A percentile compares a stretch with the other conserved stretches of the same genome.
These are phyloP conservation scores for Blepharisma japonicum DNA, from an alignment of 73 alveolate genomes.

Conservation along the genomic window DNA sequence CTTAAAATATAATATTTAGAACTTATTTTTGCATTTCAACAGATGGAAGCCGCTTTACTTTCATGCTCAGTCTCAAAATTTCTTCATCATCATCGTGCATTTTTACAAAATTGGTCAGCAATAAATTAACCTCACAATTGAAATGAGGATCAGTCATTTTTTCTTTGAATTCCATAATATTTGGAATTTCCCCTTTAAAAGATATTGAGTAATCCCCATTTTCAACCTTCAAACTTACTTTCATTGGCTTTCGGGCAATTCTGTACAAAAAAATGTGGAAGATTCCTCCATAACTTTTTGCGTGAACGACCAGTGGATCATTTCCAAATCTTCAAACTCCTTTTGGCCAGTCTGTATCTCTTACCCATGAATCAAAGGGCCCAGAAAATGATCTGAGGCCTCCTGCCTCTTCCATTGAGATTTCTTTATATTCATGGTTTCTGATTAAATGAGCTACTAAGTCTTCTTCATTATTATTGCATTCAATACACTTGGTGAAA, in stretches of 20 bases:
- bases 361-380: conserved; percentile 8
- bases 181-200: conserved; percentile 25
- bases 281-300: neutral
- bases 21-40: too few relatives aligned
- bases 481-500: neutral
- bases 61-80: neutral
- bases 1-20: too few relatives aligned
- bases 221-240: neutral
- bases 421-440: conserved; percentile 30
- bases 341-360: conserved; percentile 22
- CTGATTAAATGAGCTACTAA: neutral
- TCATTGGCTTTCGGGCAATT: neutral
- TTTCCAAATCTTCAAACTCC: conserved; percentile 22
- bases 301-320: conserved; percentile 6
- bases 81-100: neutral
- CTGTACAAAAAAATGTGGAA: conserved; percentile 13
- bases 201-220: neutral
- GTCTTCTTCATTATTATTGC: conserved; percentile 1
- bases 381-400: conserved; percentile 8
- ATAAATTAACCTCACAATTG: conserved; percentile 4
- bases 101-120: neutral
- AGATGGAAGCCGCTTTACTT: neutral
- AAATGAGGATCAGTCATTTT: neutral
- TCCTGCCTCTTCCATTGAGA: neutral
- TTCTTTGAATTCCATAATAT: neutral